Percentiles rank a stretch among this genome's conserved stretches.
Conservation (phyloP, 768 basidiomycete species). For the Asterophora lycoperdoides region DNA sequence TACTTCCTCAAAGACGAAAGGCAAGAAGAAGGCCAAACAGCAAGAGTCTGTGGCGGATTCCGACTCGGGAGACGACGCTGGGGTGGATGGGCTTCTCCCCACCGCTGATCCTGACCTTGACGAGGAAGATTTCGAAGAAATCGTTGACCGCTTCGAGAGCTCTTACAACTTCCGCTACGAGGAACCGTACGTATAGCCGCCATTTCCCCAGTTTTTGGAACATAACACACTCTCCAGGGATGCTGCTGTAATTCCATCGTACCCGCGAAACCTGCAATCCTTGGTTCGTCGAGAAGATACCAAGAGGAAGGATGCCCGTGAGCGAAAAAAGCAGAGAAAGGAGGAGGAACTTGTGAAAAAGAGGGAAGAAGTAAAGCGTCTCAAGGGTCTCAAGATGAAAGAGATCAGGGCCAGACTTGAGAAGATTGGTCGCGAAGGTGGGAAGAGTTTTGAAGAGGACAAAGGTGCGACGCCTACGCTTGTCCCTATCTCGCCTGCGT, state of each 20-base stretch:
- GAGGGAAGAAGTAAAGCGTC: constrained; percentile 74
- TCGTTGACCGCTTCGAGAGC: constrained; percentile 89
- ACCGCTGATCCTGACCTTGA: constrained; percentile 33
- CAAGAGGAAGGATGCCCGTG: constrained; percentile 80
- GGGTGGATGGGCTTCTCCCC: constrained; percentile 20
- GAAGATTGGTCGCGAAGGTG: constrained; percentile 67
- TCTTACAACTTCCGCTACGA: constrained; percentile 98
- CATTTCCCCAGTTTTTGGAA: not conserved
- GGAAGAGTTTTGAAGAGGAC: constrained; percentile 41
- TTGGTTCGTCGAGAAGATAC: constrained; percentile 70
- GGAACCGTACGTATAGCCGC: constrained; percentile 68
- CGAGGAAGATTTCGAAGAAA: constrained; percentile 83
- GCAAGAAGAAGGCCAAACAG: constrained; percentile 28
- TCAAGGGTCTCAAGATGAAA: constrained; percentile 82
- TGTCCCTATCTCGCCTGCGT: not conserved
- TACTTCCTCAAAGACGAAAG: constrained; percentile 39
- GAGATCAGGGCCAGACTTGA: constrained; percentile 77
- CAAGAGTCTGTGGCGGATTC: constrained; percentile 20
- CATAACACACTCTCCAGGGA: constrained; percentile 37
- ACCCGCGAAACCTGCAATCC: constrained; percentile 69
- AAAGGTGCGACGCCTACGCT: constrained; percentile 22
- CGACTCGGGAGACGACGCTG: constrained; percentile 17
- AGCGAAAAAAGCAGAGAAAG: constrained; percentile 71
- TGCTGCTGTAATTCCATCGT: constrained; percentile 60
- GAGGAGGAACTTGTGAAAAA: constrained; percentile 70